phyloP scores from a whole-genome alignment of 2,329 filamentous ascomycete species.

The Colletotrichum magnum region DNA sequence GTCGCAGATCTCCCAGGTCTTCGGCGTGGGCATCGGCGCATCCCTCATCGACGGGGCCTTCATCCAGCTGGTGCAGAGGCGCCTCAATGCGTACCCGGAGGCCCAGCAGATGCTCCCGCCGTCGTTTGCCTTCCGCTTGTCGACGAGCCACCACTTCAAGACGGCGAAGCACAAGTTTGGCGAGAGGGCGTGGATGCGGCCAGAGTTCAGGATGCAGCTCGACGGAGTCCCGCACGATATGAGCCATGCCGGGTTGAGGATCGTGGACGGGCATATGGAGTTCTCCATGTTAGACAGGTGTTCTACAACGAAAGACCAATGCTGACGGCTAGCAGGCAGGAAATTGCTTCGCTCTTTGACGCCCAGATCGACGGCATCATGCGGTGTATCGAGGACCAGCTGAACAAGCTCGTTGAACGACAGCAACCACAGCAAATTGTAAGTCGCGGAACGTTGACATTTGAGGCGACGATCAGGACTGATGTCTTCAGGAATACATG shows the following conservation, averaged over 20 bases:
- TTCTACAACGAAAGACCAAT: neutral
- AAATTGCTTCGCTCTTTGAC: slow-evolving; percentile 21
- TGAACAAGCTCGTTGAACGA: slow-evolving; percentile 54
- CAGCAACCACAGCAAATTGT: slow-evolving; percentile 53
- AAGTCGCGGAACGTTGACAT: slow-evolving; percentile 32
- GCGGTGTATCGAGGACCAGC: slow-evolving; percentile 55
- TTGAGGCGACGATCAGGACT: slow-evolving; percentile 27
- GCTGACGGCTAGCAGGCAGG: neutral
- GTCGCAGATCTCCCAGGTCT: slow-evolving; percentile 55
- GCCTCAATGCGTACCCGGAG: slow-evolving; percentile 54
- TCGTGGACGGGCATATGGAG: slow-evolving; percentile 58
- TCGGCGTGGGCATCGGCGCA: slow-evolving; percentile 61
- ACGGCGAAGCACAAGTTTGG: slow-evolving; percentile 60
- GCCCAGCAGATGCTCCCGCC: slow-evolving; percentile 51
- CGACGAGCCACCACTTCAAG: slow-evolving; percentile 55
- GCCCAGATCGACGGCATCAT: slow-evolving; percentile 57
- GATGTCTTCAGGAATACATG: slow-evolving; percentile 52
- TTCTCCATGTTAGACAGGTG: slow-evolving; percentile 52
- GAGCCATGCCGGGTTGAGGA: slow-evolving; percentile 52
- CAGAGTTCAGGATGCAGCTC: slow-evolving; percentile 57
- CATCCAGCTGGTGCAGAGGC: slow-evolving; percentile 53
- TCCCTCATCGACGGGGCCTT: slow-evolving; percentile 62
- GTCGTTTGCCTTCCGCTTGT: slow-evolving; percentile 54
- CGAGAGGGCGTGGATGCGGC: slow-evolving; percentile 57
- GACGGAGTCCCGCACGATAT: slow-evolving; percentile 59